Conservation (phyloP, 2,329 filamentous ascomycete genomes). For the Talaromyces sp. region DNA sequence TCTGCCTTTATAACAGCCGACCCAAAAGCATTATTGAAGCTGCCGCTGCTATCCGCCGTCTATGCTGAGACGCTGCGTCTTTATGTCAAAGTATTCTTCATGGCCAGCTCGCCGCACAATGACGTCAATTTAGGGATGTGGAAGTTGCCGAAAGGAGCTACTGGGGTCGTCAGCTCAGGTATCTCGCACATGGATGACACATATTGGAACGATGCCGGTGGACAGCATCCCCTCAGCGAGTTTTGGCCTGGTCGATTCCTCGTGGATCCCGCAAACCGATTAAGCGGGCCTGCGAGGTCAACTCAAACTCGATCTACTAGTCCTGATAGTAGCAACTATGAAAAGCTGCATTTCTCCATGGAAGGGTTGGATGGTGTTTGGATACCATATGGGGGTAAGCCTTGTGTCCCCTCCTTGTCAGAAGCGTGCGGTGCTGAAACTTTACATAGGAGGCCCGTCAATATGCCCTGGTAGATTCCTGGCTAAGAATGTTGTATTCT, state of each 20-base stretch:
- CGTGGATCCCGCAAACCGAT: background rate
- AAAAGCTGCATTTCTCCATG: background rate
- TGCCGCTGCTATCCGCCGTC: background rate
- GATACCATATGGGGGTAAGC: constrained; percentile 1
- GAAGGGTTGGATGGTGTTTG: constrained; percentile 3
- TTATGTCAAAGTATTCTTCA: constrained; percentile 6
- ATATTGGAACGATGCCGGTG: background rate
- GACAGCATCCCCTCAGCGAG: background rate
- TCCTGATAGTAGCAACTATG: background rate
- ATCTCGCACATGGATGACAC: background rate
- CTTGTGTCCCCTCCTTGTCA: background rate
- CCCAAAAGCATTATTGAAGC: background rate
- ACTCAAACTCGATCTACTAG: background rate
- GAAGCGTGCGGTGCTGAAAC: background rate
- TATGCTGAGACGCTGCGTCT: constrained; percentile 2
- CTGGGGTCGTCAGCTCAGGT: background rate
- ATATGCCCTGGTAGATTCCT: background rate
- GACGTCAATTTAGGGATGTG: background rate
- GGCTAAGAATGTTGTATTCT: background rate
- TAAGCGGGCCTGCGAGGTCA: background rate
- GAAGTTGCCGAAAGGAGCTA: background rate
- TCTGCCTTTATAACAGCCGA: background rate
- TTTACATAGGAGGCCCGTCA: background rate
- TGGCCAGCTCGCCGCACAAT: background rate
- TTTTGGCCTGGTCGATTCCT: background rate